Evolutionary conservation across 352 stramenopile genomes (phyloP).

Genomic region (Phytopythium chamaehyphon): DNA sequence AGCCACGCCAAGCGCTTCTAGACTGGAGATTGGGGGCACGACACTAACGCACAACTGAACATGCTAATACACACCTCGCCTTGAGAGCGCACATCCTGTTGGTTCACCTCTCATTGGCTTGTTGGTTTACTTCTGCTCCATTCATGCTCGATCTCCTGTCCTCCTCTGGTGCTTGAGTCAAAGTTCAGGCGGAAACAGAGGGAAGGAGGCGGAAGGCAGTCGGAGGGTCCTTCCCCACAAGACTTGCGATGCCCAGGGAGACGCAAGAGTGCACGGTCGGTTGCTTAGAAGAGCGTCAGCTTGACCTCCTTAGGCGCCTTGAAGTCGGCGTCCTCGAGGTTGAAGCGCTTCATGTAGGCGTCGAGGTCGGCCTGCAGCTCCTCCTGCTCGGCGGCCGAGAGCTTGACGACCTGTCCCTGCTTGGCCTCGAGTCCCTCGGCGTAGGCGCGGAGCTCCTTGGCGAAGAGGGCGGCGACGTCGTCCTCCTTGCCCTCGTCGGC

Average conservation of each 20-base stretch:
- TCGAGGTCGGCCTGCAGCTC: constrained; percentile 82
- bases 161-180: no score
- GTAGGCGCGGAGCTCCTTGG: constrained; percentile 80
- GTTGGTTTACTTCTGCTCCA: constrained; percentile 7
- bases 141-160: neutral
- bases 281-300: constrained; percentile 79
- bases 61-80: neutral
- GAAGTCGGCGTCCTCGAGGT: constrained; percentile 72
- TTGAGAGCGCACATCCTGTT: constrained; percentile 2
- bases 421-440: constrained; percentile 69
- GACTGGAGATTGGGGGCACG: neutral
- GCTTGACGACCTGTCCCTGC: constrained; percentile 73
- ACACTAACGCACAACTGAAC: neutral
- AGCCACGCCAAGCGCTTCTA: constrained; percentile 69
- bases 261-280: constrained; percentile 2
- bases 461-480: constrained; percentile 76
- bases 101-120: constrained; percentile 8
- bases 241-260: neutral
- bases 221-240: neutral
- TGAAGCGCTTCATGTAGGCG: constrained; percentile 86
- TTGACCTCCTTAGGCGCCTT: constrained; percentile 84
- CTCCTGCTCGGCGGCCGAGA: constrained; percentile 71
- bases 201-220: neutral
- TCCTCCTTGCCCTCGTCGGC: constrained; percentile 81
- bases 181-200: neutral